Percentiles rank a stretch among this genome's conserved stretches.
phyloP scores from a whole-genome alignment of 2,329 filamentous ascomycete species.

The Zymoseptoria ardabiliae region DNA sequence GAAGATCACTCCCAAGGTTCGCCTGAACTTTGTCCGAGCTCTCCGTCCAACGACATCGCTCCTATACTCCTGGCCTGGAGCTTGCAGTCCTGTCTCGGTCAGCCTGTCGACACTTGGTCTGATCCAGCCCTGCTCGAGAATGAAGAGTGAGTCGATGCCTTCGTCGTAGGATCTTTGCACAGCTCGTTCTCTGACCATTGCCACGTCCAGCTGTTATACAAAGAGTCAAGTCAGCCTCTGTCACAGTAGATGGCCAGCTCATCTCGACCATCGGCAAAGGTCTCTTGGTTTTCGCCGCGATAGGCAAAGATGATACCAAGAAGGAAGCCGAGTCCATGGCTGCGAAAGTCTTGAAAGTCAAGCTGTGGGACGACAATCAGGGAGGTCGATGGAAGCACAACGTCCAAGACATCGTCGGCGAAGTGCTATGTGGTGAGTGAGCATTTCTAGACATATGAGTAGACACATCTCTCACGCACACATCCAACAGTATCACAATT shows the following conservation, averaged over 20 bases:
- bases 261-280: slow-evolving; percentile 89
- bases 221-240: slow-evolving; percentile 87
- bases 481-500: slow-evolving; percentile 76
- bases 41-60: neutral
- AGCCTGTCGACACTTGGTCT: neutral
- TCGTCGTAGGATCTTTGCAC: neutral
- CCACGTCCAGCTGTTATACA: slow-evolving; percentile 69
- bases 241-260: slow-evolving; percentile 84
- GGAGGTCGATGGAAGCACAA: slow-evolving; percentile 84
- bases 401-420: slow-evolving; percentile 80
- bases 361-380: slow-evolving; percentile 79
- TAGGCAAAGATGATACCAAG: slow-evolving; percentile 81
- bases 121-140: slow-evolving; percentile 12
- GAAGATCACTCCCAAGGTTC: neutral
- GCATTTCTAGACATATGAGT: neutral
- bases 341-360: slow-evolving; percentile 79
- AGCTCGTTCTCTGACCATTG: slow-evolving; percentile 16
- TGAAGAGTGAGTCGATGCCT: slow-evolving; percentile 34
- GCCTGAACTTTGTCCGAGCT: neutral
- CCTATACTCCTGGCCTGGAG: neutral
- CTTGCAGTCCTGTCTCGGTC: neutral
- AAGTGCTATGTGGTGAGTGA: slow-evolving; percentile 80
- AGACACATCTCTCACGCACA: slow-evolving; percentile 1
- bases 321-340: slow-evolving; percentile 82
- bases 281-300: slow-evolving; percentile 81